Percentiles rank a stretch among this genome's conserved stretches.
Conservation (phyloP, 2,329 filamentous ascomycete species). For the Pyrenochaeta sp. region DNA sequence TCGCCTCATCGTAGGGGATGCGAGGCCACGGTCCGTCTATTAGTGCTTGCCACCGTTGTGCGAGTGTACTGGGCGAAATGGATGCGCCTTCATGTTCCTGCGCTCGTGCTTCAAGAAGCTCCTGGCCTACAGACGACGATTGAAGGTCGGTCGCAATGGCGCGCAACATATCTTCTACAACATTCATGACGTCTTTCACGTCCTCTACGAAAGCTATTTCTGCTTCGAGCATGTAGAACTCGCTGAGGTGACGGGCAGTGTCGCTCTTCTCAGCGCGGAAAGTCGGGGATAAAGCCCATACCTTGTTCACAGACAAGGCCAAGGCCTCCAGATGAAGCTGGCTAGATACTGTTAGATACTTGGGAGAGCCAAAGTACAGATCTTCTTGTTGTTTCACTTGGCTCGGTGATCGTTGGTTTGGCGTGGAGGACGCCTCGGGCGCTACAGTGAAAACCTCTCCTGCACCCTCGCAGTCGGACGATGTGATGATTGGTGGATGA, state of each 20-base stretch:
- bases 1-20: slow-evolving; percentile 82
- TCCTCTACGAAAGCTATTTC: slow-evolving; percentile 82
- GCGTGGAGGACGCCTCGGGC: slow-evolving; percentile 35
- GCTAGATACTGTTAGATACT: slow-evolving; percentile 94
- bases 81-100: slow-evolving; percentile 46
- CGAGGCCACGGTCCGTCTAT: slow-evolving; percentile 78
- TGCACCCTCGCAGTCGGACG: slow-evolving; percentile 95
- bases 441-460: slow-evolving; percentile 86
- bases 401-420: slow-evolving; percentile 19
- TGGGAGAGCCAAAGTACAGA: slow-evolving; percentile 83
- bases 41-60: slow-evolving; percentile 77
- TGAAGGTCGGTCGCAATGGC: slow-evolving; percentile 61
- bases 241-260: slow-evolving; percentile 90
- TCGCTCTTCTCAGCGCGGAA: slow-evolving; percentile 88
- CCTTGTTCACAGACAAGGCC: slow-evolving; percentile 84
- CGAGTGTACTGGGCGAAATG: slow-evolving; percentile 62
- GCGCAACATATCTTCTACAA: slow-evolving; percentile 82
- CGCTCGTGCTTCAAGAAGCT: slow-evolving; percentile 60
- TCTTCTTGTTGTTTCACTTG: slow-evolving; percentile 38
- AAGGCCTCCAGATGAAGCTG: slow-evolving; percentile 95
- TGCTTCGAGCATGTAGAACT: slow-evolving; percentile 98
- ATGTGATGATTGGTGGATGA: slow-evolving; percentile 93
- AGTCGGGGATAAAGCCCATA: slow-evolving; percentile 93
- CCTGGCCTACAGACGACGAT: slow-evolving; percentile 61
- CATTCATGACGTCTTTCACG: slow-evolving; percentile 75